phyloP scores from a whole-genome alignment of 495 filamentous ascomycete species.

The Aspergillus mulundensis region DNA sequence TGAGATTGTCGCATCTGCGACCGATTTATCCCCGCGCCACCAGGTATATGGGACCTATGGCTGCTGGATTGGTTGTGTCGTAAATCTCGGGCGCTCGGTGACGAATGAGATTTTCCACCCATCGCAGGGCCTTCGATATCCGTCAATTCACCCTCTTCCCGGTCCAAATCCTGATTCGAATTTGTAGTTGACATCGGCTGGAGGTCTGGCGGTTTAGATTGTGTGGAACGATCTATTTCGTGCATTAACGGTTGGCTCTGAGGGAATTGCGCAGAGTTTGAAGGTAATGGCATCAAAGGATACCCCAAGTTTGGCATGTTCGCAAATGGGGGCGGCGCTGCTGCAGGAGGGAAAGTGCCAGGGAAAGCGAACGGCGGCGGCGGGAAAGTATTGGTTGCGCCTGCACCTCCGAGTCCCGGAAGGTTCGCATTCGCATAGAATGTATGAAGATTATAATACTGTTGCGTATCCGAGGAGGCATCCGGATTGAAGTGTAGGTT shows the following conservation, averaged over 20 bases:
- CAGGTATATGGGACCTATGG: background rate
- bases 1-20: background rate
- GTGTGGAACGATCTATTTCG: conserved; percentile 3
- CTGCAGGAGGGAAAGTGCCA: conserved; percentile 24
- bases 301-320: conserved; percentile 24
- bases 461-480: conserved; percentile 11
- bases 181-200: conserved; percentile 1
- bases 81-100: background rate
- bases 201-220: conserved; percentile 1
- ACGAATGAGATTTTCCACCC: conserved; percentile 15
- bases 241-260: conserved; percentile 5
- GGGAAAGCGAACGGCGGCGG: conserved; percentile 33
- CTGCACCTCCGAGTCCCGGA: conserved; percentile 20
- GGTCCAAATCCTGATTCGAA: conserved; percentile 22
- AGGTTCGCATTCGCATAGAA: conserved; percentile 29
- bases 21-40: background rate
- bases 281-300: conserved; percentile 20
- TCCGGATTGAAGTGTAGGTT: conserved; percentile 23
- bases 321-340: conserved; percentile 25
- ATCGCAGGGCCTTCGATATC: conserved; percentile 52
- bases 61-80: background rate
- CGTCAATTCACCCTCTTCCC: conserved; percentile 74
- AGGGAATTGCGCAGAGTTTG: conserved; percentile 14
- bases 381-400: conserved; percentile 20
- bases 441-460: conserved; percentile 20